Evolutionary conservation across 2,329 filamentous ascomycete species (phyloP), one percentile per base, ranked within the genome.

Genomic region (Ambrosiella cleistominuta): DNA sequence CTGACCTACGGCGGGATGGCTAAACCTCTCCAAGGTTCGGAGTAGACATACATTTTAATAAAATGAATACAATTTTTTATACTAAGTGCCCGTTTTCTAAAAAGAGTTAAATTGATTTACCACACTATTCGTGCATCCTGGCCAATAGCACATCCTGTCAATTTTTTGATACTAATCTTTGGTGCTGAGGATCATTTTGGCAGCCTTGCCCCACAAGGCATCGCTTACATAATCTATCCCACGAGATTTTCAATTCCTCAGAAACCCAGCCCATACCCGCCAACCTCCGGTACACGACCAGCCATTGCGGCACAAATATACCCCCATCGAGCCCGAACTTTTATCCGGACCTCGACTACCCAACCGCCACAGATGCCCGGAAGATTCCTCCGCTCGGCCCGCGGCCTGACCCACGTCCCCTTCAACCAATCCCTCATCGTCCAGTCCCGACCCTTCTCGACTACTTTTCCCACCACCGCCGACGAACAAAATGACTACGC

Each of bases 1-100:
- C 65, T 72, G 40, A 72, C 77, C 9, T 74, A 70, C 59, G 78
- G 77, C 13, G 77, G 76, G 7, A 77, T 79, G 74, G 73, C 71
- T 47, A 72, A 77, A 70, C 71, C 75, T n/a, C 66, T 81, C 61
- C 75, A 81, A 66, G 70, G 35, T 1, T 52, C 36, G 11, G 35
- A 17, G 27, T 39, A 56, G 37, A 11, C 17, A 19, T 35, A 37
- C 5, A 7, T 51, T 11, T 11, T 11, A 56, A 15, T 7, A 27
- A 19, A 9, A 38, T 37, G 15, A 35, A 27, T 42, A 42, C 40
- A 49, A 49, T 1, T 15, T 49, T 15, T 12, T n/a, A 11, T 42
- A 49, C 45, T 2, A 12, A 11, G 39, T 51, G 9, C 8, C 17
- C 7, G 2, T n/a, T n/a, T 19, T 7, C 47, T 27, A 27, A 51